A percentile compares a stretch with the other conserved stretches of the same genome.
phyloP scores from a whole-genome alignment of 352 stramenopile genomes.

The Lagenidium giganteum region DNA sequence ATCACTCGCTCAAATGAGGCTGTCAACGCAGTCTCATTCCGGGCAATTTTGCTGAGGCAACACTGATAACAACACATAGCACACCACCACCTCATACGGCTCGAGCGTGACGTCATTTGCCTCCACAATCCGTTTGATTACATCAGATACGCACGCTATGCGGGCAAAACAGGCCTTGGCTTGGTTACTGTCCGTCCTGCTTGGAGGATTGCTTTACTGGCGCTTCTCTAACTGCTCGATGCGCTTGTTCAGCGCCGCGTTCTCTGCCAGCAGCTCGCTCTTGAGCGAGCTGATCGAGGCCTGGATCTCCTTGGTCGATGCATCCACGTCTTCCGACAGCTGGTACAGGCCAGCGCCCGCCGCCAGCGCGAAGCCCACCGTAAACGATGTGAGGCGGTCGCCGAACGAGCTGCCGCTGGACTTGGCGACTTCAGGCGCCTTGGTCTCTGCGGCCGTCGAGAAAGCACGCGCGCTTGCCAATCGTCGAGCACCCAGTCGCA shows the following conservation, averaged over 20 bases:
- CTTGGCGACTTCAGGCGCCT: conserved; percentile 20
- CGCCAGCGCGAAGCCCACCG: conserved; percentile 56
- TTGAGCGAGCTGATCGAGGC: conserved; percentile 54
- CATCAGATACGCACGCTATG: too few species aligned
- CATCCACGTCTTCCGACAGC: conserved; percentile 63
- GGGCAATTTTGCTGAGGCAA: too few species aligned
- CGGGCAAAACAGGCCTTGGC: too few species aligned
- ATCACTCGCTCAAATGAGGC: too few species aligned
- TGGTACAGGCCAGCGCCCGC: conserved; percentile 64
- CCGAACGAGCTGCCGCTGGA: conserved; percentile 62
- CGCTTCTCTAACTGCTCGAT: conserved; percentile 72
- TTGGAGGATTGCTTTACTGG: conserved; percentile 40
- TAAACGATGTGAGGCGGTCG: conserved; percentile 67
- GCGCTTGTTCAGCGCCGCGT: conserved; percentile 61
- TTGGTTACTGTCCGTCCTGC: too few species aligned
- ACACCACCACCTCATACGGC: too few species aligned
- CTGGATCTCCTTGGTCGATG: conserved; percentile 72
- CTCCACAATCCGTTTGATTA: too few species aligned
- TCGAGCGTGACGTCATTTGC: too few species aligned
- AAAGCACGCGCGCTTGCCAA: conserved; percentile 34
- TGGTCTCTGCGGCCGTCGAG: conserved; percentile 25
- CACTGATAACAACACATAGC: too few species aligned
- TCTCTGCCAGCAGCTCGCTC: conserved; percentile 64
- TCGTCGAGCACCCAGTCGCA: conserved; percentile 16
- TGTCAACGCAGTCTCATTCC: too few species aligned